phyloP scores from a whole-genome alignment of 208 protist species.

The Acanthamoeba healyi region DNA sequence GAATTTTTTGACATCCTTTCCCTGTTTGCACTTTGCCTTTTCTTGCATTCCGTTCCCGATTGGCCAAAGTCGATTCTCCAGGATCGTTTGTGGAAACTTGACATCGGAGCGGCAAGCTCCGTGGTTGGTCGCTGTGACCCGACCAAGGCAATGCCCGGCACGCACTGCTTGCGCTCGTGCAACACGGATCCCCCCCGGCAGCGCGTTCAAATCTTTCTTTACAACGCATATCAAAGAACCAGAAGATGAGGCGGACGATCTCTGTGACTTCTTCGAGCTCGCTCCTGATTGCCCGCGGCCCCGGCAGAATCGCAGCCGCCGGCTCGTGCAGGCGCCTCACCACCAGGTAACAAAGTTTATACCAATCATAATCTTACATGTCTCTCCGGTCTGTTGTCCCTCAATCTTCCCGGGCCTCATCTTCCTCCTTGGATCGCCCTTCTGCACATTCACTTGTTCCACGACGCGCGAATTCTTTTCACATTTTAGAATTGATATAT shows the following conservation, averaged over 20 bases:
- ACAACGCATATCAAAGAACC: not conserved
- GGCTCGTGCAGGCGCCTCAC: not conserved
- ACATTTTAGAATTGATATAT: too few species aligned
- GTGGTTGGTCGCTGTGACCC: not conserved
- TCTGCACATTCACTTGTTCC: too few species aligned
- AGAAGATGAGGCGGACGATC: conserved; percentile 2
- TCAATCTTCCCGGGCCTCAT: too few species aligned
- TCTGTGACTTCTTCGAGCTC: not conserved
- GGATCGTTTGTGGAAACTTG: not conserved
- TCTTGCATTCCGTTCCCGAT: not conserved
- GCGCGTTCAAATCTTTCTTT: not conserved
- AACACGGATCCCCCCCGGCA: too few species aligned
- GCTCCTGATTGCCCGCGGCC: not conserved
- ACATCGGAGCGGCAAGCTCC: not conserved
- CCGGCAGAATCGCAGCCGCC: not conserved
- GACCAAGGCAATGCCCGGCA: conserved; percentile 2
- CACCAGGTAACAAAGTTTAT: conserved; percentile 15
- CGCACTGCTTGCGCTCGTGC: not conserved
- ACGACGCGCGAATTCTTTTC: too few species aligned
- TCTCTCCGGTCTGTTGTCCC: too few species aligned
- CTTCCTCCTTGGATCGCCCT: too few species aligned
- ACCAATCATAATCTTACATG: not conserved
- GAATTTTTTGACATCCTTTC: not conserved
- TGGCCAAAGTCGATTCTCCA: not conserved
- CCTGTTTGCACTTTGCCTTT: not conserved